Percentiles rank a stretch among this genome's conserved stretches.
Conservation (phyloP, 2,329 filamentous ascomycete species). For the Botrytis fabae region DNA sequence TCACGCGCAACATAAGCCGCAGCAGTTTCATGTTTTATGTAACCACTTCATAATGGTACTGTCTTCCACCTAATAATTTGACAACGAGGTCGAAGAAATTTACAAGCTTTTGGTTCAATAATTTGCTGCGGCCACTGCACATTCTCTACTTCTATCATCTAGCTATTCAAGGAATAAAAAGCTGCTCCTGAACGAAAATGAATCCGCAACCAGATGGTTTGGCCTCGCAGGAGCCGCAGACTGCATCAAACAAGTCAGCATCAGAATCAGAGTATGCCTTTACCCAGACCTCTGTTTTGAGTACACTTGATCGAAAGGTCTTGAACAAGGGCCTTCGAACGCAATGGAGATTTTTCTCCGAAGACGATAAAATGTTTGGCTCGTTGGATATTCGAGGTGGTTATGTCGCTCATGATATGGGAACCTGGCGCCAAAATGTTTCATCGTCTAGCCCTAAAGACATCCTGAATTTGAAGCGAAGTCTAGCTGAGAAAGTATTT, state of each 20-base stretch:
- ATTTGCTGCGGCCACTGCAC: background rate
- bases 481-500: background rate
- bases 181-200: background rate
- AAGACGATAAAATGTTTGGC: background rate
- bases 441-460: background rate
- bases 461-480: background rate
- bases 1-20: background rate
- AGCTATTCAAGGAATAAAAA: background rate
- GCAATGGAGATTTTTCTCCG: background rate
- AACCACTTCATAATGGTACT: background rate
- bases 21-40: background rate
- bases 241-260: background rate
- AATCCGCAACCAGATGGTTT: fast-evolving
- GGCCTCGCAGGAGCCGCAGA: background rate
- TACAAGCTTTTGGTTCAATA: background rate
- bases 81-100: background rate
- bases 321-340: background rate
- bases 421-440: background rate
- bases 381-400: background rate
- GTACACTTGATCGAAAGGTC: background rate
- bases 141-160: background rate
- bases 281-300: background rate
- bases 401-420: background rate
- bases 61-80: background rate
- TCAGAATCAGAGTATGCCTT: background rate